A percentile compares a stretch with the other conserved stretches of the same genome.
phyloP scores from a whole-genome alignment of 495 filamentous ascomycete species.

The Podospora conica region DNA sequence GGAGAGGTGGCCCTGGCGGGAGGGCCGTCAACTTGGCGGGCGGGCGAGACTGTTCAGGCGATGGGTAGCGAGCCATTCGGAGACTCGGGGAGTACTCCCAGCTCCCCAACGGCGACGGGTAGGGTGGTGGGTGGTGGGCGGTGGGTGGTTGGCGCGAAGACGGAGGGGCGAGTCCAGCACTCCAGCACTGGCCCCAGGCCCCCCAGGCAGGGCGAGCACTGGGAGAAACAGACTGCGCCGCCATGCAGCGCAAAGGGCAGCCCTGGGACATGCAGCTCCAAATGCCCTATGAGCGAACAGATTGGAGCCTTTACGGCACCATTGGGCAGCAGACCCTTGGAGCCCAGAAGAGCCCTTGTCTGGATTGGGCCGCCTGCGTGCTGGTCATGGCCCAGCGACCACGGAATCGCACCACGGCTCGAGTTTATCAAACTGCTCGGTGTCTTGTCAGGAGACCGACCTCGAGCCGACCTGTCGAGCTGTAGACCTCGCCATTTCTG shows the following conservation, averaged over 20 bases:
- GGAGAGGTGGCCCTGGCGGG: neutral
- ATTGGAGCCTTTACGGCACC: constrained; percentile 18
- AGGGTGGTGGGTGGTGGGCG: constrained; percentile 2
- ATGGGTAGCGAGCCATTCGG: neutral
- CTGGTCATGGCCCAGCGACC: neutral
- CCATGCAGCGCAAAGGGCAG: constrained; percentile 25
- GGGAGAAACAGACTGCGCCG: constrained; percentile 27
- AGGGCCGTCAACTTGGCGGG: too few relatives aligned
- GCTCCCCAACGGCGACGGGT: neutral
- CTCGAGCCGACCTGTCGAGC: too few relatives aligned
- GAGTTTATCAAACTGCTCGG: neutral
- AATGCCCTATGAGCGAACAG: constrained; percentile 33
- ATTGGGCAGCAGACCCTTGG: constrained; percentile 29
- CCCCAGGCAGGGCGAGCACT: constrained; percentile 11
- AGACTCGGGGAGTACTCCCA: neutral
- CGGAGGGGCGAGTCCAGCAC: neutral
- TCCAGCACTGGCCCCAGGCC: too few relatives aligned
- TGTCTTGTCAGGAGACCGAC: neutral
- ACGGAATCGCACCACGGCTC: neutral
- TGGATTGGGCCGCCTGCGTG: constrained; percentile 4
- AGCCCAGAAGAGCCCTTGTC: constrained; percentile 14
- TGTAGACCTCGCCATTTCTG: neutral
- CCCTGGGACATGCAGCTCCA: constrained; percentile 28
- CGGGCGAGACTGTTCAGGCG: neutral
- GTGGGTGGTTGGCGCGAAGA: neutral